Conservation (phyloP, 768 basidiomycete genomes). For the Naganishia antarctica region DNA sequence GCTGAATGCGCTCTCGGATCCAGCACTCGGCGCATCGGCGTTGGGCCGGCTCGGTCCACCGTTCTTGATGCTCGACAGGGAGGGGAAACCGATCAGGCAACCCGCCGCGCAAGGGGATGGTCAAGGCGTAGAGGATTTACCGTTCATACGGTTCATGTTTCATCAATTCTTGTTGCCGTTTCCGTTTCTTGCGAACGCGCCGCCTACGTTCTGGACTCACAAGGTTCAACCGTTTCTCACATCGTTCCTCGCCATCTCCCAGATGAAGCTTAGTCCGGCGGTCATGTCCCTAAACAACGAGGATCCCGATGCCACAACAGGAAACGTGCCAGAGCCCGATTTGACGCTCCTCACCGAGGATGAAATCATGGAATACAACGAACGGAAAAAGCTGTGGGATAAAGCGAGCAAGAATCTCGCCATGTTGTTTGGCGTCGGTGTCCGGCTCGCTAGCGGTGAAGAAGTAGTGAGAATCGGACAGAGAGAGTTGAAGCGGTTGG, state of each 20-base stretch:
- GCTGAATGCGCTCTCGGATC: constrained; percentile 59
- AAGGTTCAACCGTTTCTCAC: constrained; percentile 93
- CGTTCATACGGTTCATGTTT: constrained; percentile 83
- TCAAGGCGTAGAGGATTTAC: constrained; percentile 58
- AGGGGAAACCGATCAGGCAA: constrained; percentile 22
- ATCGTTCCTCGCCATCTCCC: constrained; percentile 72
- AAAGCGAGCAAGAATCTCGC: constrained; percentile 80
- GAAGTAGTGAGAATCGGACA: constrained; percentile 87
- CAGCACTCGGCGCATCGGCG: constrained; percentile 50
- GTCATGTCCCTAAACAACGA: constrained; percentile 6
- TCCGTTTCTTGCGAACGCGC: constrained; percentile 85
- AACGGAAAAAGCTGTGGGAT: constrained; percentile 63
- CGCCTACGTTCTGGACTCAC: constrained; percentile 82
- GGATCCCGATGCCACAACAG: background rate
- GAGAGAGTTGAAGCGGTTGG: constrained; percentile 72
- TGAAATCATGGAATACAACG: constrained; percentile 49
- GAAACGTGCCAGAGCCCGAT: constrained; percentile 29
- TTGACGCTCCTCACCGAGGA: constrained; percentile 39
- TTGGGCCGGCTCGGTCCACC: constrained; percentile 85
- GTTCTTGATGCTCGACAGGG: constrained; percentile 52
- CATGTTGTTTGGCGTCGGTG: constrained; percentile 73
- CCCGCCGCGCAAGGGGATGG: background rate
- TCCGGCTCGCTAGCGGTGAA: constrained; percentile 67
- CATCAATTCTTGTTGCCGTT: constrained; percentile 90
- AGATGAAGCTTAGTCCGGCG: constrained; percentile 28